A percentile compares a stretch with the other conserved stretches of the same genome.
phyloP scores from a whole-genome alignment of 2,329 filamentous ascomycete genomes.

The Microdochium trichocladiopsis region DNA sequence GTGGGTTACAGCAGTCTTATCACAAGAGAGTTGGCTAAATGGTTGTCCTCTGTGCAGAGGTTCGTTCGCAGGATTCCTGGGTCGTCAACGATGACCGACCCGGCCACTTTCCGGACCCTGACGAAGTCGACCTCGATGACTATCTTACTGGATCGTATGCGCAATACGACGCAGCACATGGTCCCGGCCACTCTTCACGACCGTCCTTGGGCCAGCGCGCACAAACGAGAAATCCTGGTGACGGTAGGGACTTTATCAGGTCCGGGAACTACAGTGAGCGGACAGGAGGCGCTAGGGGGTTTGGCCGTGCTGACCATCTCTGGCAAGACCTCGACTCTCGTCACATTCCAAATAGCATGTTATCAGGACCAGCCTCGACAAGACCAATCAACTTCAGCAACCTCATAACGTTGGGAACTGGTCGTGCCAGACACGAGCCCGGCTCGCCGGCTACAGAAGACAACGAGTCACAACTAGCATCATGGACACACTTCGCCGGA shows the following conservation, averaged over 20 bases:
- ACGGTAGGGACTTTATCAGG: slow-evolving; percentile 23
- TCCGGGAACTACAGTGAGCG: slow-evolving; percentile 26
- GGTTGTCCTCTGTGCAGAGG: too few relatives aligned
- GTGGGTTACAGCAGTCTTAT: background rate
- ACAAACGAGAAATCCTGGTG: slow-evolving; percentile 12
- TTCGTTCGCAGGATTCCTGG: slow-evolving; percentile 56
- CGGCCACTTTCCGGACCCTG: slow-evolving; percentile 46
- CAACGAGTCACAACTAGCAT: background rate
- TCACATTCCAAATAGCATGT: slow-evolving; percentile 21
- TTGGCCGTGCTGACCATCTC: slow-evolving; percentile 12
- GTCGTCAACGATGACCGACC: slow-evolving; percentile 19
- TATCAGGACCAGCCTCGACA: slow-evolving; percentile 24
- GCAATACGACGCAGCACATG: slow-evolving; percentile 7
- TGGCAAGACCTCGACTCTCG: slow-evolving; percentile 8
- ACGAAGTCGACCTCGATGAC: slow-evolving; percentile 52
- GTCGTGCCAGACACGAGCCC: slow-evolving; percentile 2
- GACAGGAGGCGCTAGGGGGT: slow-evolving; percentile 17
- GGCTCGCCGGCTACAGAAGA: background rate
- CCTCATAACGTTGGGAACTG: slow-evolving; percentile 26
- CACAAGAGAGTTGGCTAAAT: slow-evolving; percentile 13
- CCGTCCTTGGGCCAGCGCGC: slow-evolving; percentile 17
- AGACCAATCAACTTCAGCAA: slow-evolving; percentile 39
- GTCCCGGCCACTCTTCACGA: slow-evolving; percentile 11
- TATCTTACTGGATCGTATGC: slow-evolving; percentile 32
- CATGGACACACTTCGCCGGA: background rate